Evolutionary conservation across 352 stramenopile species (phyloP).

Genomic region (Globisporangium perplexum): DNA sequence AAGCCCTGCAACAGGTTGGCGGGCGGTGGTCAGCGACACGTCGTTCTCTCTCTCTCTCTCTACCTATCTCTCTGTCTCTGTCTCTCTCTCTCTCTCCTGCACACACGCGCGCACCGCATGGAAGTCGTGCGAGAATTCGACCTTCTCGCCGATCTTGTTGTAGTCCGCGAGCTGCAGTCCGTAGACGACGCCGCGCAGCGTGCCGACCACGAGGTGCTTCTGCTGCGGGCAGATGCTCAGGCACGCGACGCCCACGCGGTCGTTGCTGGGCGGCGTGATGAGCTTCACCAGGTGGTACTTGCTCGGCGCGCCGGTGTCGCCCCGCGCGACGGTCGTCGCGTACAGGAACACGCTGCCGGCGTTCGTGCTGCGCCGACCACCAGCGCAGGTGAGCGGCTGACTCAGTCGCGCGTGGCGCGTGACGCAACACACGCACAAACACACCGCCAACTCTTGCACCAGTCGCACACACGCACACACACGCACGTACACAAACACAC

Average conservation of each 20-base stretch:
- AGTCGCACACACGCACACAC: too few species aligned
- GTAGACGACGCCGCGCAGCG: conserved; percentile 74
- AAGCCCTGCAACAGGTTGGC: too few species aligned
- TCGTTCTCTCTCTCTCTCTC: too few species aligned
- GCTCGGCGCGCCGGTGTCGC: conserved; percentile 19
- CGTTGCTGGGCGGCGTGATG: conserved; percentile 66
- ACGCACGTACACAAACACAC: too few species aligned
- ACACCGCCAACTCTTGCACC: background rate
- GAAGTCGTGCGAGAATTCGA: conserved; percentile 87
- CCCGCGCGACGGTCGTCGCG: conserved; percentile 45
- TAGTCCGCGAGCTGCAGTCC: conserved; percentile 77
- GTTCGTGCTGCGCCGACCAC: conserved; percentile 29
- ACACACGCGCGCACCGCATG: conserved; percentile 32
- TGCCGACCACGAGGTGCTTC: conserved; percentile 77
- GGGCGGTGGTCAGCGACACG: too few species aligned
- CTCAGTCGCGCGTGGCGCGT: too few species aligned
- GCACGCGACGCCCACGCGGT: conserved; percentile 67
- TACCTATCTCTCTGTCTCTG: background rate
- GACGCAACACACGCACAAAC: background rate
- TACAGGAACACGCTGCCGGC: conserved; percentile 84
- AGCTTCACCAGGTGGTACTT: conserved; percentile 88
- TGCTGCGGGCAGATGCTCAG: conserved; percentile 78
- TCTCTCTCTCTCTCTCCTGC: too few species aligned
- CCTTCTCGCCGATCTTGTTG: conserved; percentile 84
- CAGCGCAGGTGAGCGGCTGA: background rate